Evolutionary conservation across 257 asterid species (phyloP).

Genomic region (Parsonsia alboflavescens): DNA sequence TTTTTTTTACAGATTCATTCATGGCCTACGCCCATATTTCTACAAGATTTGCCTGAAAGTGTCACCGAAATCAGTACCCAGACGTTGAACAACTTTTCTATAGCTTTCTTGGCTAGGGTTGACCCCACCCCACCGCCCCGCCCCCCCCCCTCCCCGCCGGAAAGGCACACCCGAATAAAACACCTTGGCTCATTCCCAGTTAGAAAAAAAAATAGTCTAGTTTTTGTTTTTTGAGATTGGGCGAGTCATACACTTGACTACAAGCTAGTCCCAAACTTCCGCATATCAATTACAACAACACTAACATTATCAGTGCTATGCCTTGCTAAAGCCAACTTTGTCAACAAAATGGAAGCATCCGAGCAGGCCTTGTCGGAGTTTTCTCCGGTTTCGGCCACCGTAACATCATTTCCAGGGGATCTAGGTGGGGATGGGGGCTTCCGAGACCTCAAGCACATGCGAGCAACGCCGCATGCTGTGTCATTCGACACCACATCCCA

Average conservation of each 20-base stretch:
- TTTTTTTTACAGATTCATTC: not conserved
- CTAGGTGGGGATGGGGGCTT: slow-evolving; percentile 45
- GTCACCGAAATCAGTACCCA: not conserved
- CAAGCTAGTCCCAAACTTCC: slow-evolving; percentile 10
- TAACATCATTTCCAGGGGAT: slow-evolving; percentile 44
- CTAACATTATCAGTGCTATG: slow-evolving; percentile 81
- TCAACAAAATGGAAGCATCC: slow-evolving; percentile 89
- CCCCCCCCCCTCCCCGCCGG: too few relatives aligned
- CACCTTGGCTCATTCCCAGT: not conserved
- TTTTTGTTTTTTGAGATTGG: too few relatives aligned
- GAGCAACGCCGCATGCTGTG: slow-evolving; percentile 92
- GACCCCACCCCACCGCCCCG: too few relatives aligned
- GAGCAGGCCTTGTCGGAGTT: slow-evolving; percentile 77
- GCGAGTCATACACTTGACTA: not conserved
- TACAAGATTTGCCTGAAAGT: not conserved
- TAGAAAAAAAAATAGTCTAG: not conserved
- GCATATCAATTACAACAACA: slow-evolving; percentile 77
- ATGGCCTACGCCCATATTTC: not conserved
- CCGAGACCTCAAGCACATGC: slow-evolving; percentile 65
- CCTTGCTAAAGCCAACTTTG: slow-evolving; percentile 85
- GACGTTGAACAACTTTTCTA: not conserved
- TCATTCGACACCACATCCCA: slow-evolving; percentile 94
- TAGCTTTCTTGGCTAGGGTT: too few relatives aligned
- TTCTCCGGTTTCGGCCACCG: slow-evolving; percentile 42
- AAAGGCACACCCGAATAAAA: not conserved